Evolutionary conservation across 1,284 basidiomycete genomes (phyloP), one percentile per base, ranked within the genome.

Genomic region (Ceratobasidium sp.): DNA sequence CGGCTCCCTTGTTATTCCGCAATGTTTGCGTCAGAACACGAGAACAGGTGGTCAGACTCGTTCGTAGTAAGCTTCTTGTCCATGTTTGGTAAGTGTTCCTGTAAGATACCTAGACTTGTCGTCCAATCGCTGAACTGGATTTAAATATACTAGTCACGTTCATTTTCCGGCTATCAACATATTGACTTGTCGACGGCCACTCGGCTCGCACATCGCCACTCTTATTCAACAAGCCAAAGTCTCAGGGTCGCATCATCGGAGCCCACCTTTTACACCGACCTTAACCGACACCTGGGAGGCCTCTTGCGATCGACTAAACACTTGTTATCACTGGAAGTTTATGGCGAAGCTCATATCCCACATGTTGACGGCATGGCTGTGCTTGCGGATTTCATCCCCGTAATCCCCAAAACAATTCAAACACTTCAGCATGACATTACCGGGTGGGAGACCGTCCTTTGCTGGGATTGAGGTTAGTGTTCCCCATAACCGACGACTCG

Each of bases 91-190:
- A 62, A 49, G 58, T 22, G 27, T 22, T 50, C 20, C 8, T n/a
- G 22, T 8, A 32, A 50, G n/a, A n/a, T n/a, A n/a, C n/a, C n/a
- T n/a, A n/a, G n/a, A n/a, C n/a, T n/a, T n/a, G n/a, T n/a, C n/a
- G n/a, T 17, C 27, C 45, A 6, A 8, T 40, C 38, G 10, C 8
- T 58, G 5, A 58, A 29, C 12, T 7, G 32, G 12, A 12, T 27
- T 40, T 38, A 27, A 32, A 25, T n/a, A 35, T 27, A 49, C 43
- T 45, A 62, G 58, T 4, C 58, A 50, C 35, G 58, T 62, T 4
- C 58, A 62, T 25, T 62, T 62, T 25, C 58, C 58, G 1, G 42
- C 45, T 47, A 62, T 62, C 45, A 62, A 62, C 32, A 62, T 62
- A 31, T 20, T 62, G n/a, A 62, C 58, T 22, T 62, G 42, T 20